Percentiles rank a stretch among this genome's conserved stretches.
Evolutionary conservation across 768 basidiomycete genomes (phyloP).

Genomic region (Boletus insuetus): DNA sequence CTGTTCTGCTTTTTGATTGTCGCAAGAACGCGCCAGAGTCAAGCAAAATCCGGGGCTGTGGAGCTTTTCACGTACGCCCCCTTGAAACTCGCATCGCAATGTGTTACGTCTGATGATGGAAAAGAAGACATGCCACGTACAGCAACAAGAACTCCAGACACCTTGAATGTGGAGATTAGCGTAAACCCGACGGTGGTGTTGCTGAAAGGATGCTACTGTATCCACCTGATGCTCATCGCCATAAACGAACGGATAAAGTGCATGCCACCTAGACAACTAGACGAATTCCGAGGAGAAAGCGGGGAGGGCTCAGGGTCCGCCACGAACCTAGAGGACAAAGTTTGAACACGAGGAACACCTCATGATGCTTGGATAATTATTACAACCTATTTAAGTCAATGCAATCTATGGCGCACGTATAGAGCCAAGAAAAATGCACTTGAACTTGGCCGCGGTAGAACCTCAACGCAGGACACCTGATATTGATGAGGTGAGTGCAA

Average conservation of each 20-base stretch:
- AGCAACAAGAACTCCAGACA: neutral
- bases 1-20: neutral
- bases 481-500: neutral
- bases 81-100: neutral
- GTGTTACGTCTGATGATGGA: neutral
- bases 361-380: neutral
- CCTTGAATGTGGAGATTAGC: neutral
- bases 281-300: slow-evolving; percentile 4
- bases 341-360: neutral
- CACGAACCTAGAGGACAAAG: neutral
- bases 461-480: neutral
- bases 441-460: neutral
- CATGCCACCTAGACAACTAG: neutral
- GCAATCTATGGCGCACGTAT: neutral
- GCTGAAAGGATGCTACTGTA: neutral
- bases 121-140: neutral
- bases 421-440: neutral
- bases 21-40: neutral
- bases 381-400: neutral
- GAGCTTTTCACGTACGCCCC: neutral
- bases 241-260: neutral
- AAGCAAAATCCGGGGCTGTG: neutral
- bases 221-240: neutral
- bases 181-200: neutral
- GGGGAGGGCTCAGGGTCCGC: neutral